Percentiles rank a stretch among this genome's conserved stretches.
Evolutionary conservation across 108 stramenopile genomes (phyloP).

Genomic region (Cyclostephanos tholiformis): DNA sequence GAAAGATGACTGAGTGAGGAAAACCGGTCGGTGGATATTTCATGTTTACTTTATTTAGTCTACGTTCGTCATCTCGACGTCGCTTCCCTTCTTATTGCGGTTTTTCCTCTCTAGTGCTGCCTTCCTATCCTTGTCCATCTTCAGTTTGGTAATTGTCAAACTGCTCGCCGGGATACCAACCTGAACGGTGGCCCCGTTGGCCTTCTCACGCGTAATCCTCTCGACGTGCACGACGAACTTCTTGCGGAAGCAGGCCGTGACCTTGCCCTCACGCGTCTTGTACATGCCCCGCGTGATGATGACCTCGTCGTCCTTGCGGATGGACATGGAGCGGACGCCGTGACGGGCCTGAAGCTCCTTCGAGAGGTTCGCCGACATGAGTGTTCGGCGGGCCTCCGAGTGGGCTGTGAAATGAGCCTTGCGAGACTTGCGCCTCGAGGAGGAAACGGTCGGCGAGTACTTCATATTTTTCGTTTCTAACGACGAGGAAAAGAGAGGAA

Average conservation of each 20-base stretch:
- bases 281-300: slow-evolving; percentile 92
- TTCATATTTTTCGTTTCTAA: slow-evolving; percentile 68
- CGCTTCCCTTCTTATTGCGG: slow-evolving; percentile 71
- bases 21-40: too few species aligned
- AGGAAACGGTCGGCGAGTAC: slow-evolving; percentile 84
- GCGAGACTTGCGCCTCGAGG: slow-evolving; percentile 96
- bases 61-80: slow-evolving; percentile 95
- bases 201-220: slow-evolving; percentile 97
- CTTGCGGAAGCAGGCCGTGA: slow-evolving; percentile 93
- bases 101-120: slow-evolving; percentile 95
- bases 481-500: not conserved
- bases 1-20: too few species aligned
- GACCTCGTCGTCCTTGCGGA: slow-evolving; percentile 99
- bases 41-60: slow-evolving; percentile 66
- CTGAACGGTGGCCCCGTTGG: slow-evolving; percentile 89
- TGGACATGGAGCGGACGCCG: slow-evolving; percentile 97
- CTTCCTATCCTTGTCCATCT: slow-evolving; percentile 99
- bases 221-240: slow-evolving; percentile 99
- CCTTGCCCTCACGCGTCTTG: slow-evolving; percentile 99
- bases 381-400: slow-evolving; percentile 88
- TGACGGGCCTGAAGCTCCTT: slow-evolving; percentile 99
- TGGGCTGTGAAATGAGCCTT: slow-evolving; percentile 99
- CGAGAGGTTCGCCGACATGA: slow-evolving; percentile 96
- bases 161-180: slow-evolving; percentile 96
- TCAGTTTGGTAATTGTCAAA: slow-evolving; percentile 97